Percentiles rank a stretch among this genome's conserved stretches.
These are phyloP conservation scores for barley (Hordeum vulgare) DNA, from an alignment of 176 grass and related monocot genomes.

Conservation along the genomic window MorexV3_pseudomolecules_assembly NC_058522.1:321917537-321918036, in stretches of 20 bases:
- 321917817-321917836: conserved; percentile 27
- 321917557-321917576: no score
- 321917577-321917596: no score
- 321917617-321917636: background rate
- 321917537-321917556: no score
- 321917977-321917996: background rate
- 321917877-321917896: conserved; percentile 36
- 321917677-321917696: background rate
- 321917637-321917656: background rate
- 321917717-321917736: background rate
- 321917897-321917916: conserved; percentile 19
- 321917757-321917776: background rate
- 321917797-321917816: background rate
- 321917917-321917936: conserved; percentile 31
- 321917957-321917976: conserved; percentile 8
- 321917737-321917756: background rate
- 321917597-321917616: no score
- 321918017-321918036: conserved; percentile 46
- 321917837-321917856: conserved; percentile 31
- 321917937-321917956: conserved; percentile 10
- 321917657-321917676: background rate
- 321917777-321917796: background rate
- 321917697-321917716: background rate
- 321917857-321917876: conserved; percentile 50
- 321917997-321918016: conserved; percentile 24